Conservation (phyloP, 2,329 filamentous ascomycete genomes). For the Gyromitra esculenta region DNA sequence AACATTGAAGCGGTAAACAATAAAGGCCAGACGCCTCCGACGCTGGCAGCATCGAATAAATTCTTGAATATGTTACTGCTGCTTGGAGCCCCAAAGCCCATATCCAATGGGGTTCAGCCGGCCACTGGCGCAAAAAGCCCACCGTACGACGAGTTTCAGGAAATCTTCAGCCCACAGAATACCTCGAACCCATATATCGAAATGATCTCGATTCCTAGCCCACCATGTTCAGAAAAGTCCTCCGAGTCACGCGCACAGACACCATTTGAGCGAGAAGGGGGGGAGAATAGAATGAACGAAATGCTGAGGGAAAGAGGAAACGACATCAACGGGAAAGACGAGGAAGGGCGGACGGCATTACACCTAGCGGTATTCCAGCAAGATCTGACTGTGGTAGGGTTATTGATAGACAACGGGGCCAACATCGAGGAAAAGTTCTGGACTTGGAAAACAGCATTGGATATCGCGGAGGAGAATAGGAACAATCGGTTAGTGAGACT, state of each 20-base stretch:
- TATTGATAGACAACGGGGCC: background rate
- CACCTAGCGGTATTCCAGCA: background rate
- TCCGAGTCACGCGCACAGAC: background rate
- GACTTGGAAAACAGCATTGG: slow-evolving; percentile 1
- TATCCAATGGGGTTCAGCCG: too few species aligned
- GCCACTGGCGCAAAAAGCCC: too few species aligned
- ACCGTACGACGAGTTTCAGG: too few species aligned
- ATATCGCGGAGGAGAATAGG: slow-evolving; percentile 1
- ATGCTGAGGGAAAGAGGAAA: background rate
- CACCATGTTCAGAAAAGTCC: background rate
- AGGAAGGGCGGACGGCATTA: background rate
- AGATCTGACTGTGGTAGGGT: background rate
- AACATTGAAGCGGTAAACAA: background rate
- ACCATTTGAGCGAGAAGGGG: background rate
- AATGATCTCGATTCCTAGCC: too few species aligned
- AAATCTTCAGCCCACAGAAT: too few species aligned
- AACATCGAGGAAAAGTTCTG: slow-evolving; percentile 11
- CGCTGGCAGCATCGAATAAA: too few species aligned
- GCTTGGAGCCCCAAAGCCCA: too few species aligned
- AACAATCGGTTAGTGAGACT: background rate
- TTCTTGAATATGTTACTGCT: too few species aligned
- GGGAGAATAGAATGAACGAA: background rate
- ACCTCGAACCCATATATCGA: too few species aligned
- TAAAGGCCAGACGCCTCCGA: too few species aligned
- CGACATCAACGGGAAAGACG: background rate